Evolutionary conservation across 345 rosid genomes (phyloP).

Genomic region (Hibiscus mutabilis): DNA sequence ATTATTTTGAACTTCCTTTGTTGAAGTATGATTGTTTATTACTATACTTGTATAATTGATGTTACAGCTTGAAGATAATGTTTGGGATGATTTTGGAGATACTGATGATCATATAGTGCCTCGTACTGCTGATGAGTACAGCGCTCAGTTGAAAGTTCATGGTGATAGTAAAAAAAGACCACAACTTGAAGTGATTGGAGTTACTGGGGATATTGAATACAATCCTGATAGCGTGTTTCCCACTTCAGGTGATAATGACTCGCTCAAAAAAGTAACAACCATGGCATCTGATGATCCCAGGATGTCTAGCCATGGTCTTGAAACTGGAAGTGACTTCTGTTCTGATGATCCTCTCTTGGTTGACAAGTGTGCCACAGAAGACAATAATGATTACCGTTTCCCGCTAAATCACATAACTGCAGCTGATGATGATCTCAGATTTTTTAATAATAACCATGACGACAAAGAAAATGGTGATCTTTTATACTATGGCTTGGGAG

Average conservation of each 20-base stretch:
- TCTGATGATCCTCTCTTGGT: constrained; percentile 33
- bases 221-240: constrained; percentile 35
- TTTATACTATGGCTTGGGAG: constrained; percentile 68
- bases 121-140: constrained; percentile 30
- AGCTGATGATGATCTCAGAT: constrained; percentile 47
- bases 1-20: neutral
- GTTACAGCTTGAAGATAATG: constrained; percentile 54
- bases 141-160: constrained; percentile 29
- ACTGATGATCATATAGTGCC: constrained; percentile 77
- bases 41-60: constrained; percentile 6
- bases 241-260: constrained; percentile 28
- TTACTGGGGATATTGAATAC: constrained; percentile 25
- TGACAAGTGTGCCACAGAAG: constrained; percentile 33
- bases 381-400: constrained; percentile 33
- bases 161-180: constrained; percentile 37
- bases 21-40: neutral
- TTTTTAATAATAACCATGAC: constrained; percentile 41
- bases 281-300: constrained; percentile 36
- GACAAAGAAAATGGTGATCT: constrained; percentile 61
- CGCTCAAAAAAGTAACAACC: constrained; percentile 35
- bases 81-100: constrained; percentile 43
- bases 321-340: constrained; percentile 31
- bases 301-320: constrained; percentile 36
- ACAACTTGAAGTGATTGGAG: constrained; percentile 31
- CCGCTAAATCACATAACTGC: constrained; percentile 43